These are phyloP conservation scores for Phialophora verrucosa DNA, from an alignment of 2,329 filamentous ascomycete species.

Conservation along the genomic window DNA sequence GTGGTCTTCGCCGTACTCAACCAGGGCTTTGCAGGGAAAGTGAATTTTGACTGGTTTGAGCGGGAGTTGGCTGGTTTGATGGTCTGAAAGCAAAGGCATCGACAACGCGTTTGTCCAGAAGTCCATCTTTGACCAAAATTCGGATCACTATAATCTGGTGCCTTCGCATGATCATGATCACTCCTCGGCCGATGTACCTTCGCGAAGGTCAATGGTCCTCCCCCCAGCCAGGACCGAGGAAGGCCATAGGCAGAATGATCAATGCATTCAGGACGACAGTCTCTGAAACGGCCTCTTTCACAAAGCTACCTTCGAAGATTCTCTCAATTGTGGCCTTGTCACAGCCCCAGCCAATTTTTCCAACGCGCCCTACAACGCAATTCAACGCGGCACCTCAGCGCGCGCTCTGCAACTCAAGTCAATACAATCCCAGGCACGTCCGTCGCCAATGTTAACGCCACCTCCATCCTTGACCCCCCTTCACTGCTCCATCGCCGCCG, in stretches of 20 bases:
- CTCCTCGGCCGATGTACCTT: neutral
- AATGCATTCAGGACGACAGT: neutral
- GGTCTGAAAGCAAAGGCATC: slow-evolving; percentile 17
- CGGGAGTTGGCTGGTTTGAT: slow-evolving; percentile 32
- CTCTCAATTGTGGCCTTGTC: neutral
- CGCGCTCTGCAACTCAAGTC: too few relatives aligned
- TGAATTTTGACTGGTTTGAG: slow-evolving; percentile 33
- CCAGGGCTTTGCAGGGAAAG: slow-evolving; percentile 40
- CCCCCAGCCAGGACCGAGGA: neutral
- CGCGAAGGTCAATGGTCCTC: neutral
- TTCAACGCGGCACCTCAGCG: too few relatives aligned
- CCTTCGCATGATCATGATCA: neutral
- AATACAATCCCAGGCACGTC: too few relatives aligned
- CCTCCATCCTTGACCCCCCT: too few relatives aligned
- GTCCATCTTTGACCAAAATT: neutral
- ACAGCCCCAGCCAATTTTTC: too few relatives aligned
- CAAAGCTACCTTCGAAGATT: neutral
- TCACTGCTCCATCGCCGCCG: neutral
- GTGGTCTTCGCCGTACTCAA: slow-evolving; percentile 68
- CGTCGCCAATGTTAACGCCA: too few relatives aligned
- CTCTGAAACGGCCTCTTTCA: neutral
- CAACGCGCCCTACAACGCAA: too few relatives aligned
- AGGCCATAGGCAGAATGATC: neutral
- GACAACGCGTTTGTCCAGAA: neutral
- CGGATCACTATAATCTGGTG: neutral